These are phyloP conservation scores for Picea mariana DNA, from an alignment of 83 land plant species.

Conservation along the genomic window DNA sequence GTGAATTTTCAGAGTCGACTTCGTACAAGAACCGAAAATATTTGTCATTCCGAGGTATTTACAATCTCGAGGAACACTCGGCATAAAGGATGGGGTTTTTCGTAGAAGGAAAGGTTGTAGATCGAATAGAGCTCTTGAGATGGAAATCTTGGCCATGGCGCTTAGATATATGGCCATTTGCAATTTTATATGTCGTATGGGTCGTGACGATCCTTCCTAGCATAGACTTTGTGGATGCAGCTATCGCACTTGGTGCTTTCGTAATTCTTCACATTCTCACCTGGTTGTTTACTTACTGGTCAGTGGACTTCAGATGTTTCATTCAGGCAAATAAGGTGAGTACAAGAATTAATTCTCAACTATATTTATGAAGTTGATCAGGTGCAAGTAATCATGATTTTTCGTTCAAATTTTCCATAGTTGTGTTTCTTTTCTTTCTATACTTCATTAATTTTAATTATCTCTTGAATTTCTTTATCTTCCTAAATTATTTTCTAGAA, in stretches of 20 bases:
- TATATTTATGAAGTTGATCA: no score
- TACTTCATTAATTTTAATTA: no score
- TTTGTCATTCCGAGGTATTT: not conserved
- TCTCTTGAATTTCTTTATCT: no score
- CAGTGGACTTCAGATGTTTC: conserved; percentile 84
- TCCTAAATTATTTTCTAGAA: no score
- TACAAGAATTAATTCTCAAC: no score
- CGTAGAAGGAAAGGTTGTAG: conserved; percentile 87
- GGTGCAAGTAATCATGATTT: no score
- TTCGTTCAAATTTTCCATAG: no score
- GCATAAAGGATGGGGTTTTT: conserved; percentile 40
- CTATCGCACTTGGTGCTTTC: conserved; percentile 65
- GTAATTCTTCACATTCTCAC: conserved; percentile 70
- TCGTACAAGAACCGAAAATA: not conserved
- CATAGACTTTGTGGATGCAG: conserved; percentile 71
- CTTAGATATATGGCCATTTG: conserved; percentile 90
- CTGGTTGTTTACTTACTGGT: conserved; percentile 88
- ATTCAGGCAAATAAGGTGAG: conserved; percentile 44
- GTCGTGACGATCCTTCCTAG: conserved; percentile 49
- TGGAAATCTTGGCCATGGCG: conserved; percentile 69
- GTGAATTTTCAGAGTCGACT: no score
- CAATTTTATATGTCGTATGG: conserved; percentile 62
- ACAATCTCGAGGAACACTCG: not conserved
- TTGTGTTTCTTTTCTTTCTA: no score
- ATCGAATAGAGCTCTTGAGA: conserved; percentile 72